Conservation (phyloP, 805 yeast genomes). For the Yamadazyma laniorum region DNA sequence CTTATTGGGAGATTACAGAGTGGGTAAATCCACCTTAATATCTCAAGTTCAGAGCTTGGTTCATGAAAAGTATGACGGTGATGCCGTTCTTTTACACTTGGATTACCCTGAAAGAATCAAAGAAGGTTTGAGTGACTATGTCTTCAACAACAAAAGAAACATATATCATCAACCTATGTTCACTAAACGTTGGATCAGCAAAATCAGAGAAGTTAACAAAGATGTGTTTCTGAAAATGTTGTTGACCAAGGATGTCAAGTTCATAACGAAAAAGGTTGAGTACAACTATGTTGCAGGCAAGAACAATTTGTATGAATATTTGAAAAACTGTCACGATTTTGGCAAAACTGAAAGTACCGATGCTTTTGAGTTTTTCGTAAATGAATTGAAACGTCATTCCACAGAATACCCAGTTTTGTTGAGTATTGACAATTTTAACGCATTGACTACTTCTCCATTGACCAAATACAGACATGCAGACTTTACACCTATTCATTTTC, state of each 20-base stretch:
- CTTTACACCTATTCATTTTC: slow-evolving; percentile 55
- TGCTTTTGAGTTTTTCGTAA: slow-evolving; percentile 53
- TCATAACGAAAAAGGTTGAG: slow-evolving; percentile 31
- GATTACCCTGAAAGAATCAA: slow-evolving; percentile 59
- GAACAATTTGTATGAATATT: slow-evolving; percentile 45
- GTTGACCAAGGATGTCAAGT: slow-evolving; percentile 33
- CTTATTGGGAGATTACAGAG: slow-evolving; percentile 69
- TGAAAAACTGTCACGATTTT: slow-evolving; percentile 37
- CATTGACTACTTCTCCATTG: slow-evolving; percentile 50
- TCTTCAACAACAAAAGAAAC: slow-evolving; percentile 46
- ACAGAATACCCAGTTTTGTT: slow-evolving; percentile 55
- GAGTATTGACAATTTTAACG: slow-evolving; percentile 73
- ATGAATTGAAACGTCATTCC: slow-evolving; percentile 53
- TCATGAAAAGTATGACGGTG: slow-evolving; percentile 24
- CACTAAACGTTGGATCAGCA: slow-evolving; percentile 56
- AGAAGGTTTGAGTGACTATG: slow-evolving; percentile 74
- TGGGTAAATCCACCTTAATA: slow-evolving; percentile 74
- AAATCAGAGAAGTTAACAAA: slow-evolving; percentile 37
- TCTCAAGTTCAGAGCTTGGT: slow-evolving; percentile 68
- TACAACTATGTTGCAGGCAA: slow-evolving; percentile 31
- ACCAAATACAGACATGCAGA: slow-evolving; percentile 61
- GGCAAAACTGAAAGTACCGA: slow-evolving; percentile 38
- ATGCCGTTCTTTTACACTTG: slow-evolving; percentile 57
- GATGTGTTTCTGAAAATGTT: slow-evolving; percentile 32
- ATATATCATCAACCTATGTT: slow-evolving; percentile 78